Base-by-base conservation (phyloP, 495 filamentous ascomycete genomes). In the Penicillium tannophilum region DNA sequence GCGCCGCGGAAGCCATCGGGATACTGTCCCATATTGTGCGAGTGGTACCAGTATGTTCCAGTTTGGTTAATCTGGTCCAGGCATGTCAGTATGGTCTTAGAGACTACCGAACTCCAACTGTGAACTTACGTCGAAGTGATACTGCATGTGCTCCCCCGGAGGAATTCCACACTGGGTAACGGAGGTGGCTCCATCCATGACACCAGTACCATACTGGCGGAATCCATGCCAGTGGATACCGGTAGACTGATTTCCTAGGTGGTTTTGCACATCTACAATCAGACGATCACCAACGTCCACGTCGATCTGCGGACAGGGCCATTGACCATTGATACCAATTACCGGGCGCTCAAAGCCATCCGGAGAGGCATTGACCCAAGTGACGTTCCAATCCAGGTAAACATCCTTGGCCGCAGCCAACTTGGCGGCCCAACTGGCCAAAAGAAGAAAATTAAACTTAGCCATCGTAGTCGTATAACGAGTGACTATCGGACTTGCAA, bases 41-140 rank as follows among this genome's bases (percentile, higher is more conserved):
- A 89, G 69, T 93, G 90, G 65, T 93, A 93, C 91, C 91, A 93
- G 76, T 91, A 93, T 3, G 90, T 90, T 42, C 90, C 90, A 1
- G 87, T 83, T 75, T 92, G 88, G 54, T 89, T 74, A 23, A 88
- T 70, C 89, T 76, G 41, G 14, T 26, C 26, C 11, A 44, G 52
- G 20, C 20, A 75, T 80, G 6, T 78, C 79, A 48, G 39, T 16
- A 4, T 20, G 6, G 17, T 23, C 4, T 12, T 16, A 26, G 11
- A 2, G 8, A 17, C 12, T n/a, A 23, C n/a, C 24, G 45, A 36
- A 17, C 1, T 36, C 4, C 7, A 41, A 41, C 7, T 17, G 2
- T 46, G 7, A 17, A 35, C 73, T 72, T 83, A 91, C 89, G 5
- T 83, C 86, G 62, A 95, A 92, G 63, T 90, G 82, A 67, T 93